These are phyloP conservation scores for Syncephalastrum monosporum DNA, from an alignment of 371 early-diverging fungal species.

Conservation along the genomic window DNA sequence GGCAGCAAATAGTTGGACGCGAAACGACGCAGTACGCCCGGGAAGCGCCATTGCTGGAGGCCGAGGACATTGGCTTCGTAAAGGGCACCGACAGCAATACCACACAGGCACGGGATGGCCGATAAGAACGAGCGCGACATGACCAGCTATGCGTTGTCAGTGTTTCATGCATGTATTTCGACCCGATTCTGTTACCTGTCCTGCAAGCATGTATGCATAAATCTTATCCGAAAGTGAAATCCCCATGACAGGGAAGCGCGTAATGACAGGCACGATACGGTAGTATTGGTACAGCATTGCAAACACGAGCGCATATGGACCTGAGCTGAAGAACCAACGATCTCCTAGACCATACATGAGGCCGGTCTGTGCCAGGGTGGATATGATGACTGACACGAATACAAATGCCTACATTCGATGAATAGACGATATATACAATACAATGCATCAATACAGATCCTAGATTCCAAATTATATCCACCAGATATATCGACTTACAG, in stretches of 20 bases:
- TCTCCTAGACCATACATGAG: slow-evolving; percentile 28
- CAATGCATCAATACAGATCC: too few species aligned
- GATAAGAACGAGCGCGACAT: slow-evolving; percentile 58
- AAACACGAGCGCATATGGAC: slow-evolving; percentile 61
- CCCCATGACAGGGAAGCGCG: slow-evolving; percentile 65
- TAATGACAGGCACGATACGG: slow-evolving; percentile 56
- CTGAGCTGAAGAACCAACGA: background rate
- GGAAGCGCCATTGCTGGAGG: slow-evolving; percentile 67
- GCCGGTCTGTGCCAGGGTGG: slow-evolving; percentile 57
- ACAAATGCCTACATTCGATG: slow-evolving; percentile 52
- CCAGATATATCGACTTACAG: slow-evolving; percentile 31
- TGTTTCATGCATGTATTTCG: background rate
- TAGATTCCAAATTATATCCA: too few species aligned
- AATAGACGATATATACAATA: background rate
- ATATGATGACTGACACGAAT: slow-evolving; percentile 47
- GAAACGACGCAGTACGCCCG: slow-evolving; percentile 25
- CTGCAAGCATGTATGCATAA: slow-evolving; percentile 57
- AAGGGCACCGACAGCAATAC: slow-evolving; percentile 59
- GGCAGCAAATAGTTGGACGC: slow-evolving; percentile 23
- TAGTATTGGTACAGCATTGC: slow-evolving; percentile 64
- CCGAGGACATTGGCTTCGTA: slow-evolving; percentile 60
- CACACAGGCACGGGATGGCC: slow-evolving; percentile 54
- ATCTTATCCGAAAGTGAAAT: slow-evolving; percentile 62
- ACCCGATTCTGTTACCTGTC: slow-evolving; percentile 47
- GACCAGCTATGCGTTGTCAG: slow-evolving; percentile 35